A percentile compares a stretch with the other conserved stretches of the same genome.
These are phyloP conservation scores for Hypoxylon rubiginosum DNA, from an alignment of 2,329 filamentous ascomycete genomes.

Conservation along the genomic window DNA sequence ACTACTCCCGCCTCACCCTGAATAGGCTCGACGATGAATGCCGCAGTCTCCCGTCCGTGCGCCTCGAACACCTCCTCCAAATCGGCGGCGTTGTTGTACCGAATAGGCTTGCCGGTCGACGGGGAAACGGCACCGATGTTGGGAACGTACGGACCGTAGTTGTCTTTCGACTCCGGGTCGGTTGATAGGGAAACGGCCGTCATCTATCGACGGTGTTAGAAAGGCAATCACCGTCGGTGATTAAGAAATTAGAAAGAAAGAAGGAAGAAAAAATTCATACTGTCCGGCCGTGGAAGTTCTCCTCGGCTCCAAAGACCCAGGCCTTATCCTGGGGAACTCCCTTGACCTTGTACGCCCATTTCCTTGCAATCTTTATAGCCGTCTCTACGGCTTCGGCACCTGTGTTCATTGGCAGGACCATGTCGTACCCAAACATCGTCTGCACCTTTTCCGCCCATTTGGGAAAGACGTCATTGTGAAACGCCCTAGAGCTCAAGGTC, in stretches of 20 bases:
- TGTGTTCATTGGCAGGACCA: conserved; percentile 98
- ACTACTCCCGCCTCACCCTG: conserved; percentile 98
- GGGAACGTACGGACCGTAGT: conserved; percentile 96
- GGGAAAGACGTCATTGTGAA: conserved; percentile 98
- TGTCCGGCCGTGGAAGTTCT: conserved; percentile 97
- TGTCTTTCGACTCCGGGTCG: conserved; percentile 93
- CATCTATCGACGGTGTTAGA: conserved; percentile 69
- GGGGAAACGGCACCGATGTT: conserved; percentile 84
- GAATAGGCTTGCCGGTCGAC: conserved; percentile 80
- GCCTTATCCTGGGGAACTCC: conserved; percentile 87
- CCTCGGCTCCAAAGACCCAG: conserved; percentile 83
- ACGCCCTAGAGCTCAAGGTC: conserved; percentile 93
- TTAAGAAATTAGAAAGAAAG: conserved; percentile 52
- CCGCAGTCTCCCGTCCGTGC: conserved; percentile 87
- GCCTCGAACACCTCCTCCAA: conserved; percentile 82
- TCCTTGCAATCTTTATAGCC: conserved; percentile 93
- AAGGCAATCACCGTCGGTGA: background rate
- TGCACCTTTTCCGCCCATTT: conserved; percentile 95
- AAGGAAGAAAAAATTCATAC: conserved; percentile 61
- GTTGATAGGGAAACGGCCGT: conserved; percentile 95
- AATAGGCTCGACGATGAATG: conserved; percentile 95
- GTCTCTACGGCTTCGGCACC: conserved; percentile 97
- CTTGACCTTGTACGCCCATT: conserved; percentile 99
- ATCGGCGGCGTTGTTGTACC: conserved; percentile 87
- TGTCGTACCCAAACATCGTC: conserved; percentile 91